Evolutionary conservation across 2,329 filamentous ascomycete genomes (phyloP), one percentile per base, ranked within the genome.

Genomic region (Ascochyta viciae-villosae): DNA sequence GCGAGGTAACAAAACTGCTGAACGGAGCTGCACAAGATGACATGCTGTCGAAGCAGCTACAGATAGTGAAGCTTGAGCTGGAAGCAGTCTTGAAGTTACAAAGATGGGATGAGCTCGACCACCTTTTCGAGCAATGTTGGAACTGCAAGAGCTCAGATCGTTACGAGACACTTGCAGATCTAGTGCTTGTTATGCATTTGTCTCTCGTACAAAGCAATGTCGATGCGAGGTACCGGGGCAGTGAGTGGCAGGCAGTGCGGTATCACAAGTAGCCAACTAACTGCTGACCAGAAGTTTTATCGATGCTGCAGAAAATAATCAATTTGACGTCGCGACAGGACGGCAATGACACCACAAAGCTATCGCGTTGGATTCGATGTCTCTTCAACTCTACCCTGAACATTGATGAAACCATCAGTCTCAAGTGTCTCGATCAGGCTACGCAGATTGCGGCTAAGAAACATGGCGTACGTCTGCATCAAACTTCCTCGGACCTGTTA

Each of bases 311-410:
- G 42, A 84, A 87, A 57, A 86, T 93, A 56, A 85, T 95, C 67
- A 89, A 90, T 65, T 80, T 86, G 43, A 87, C 89, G 16, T 89
- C 85, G 75, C 79, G 75, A 1, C 74, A 87, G 1, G 81, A 86
- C 16, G 66, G 74, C 0, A 85, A 87, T 10, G 82, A 89, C 58
- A 79, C 80, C 4, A 69, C 73, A 1, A 87, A 86, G 63, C 78
- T 96, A 1, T 85, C 89, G 7, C 89, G 89, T 65, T 96, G 95
- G 78, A 84, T 94, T 41, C 85, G 91, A 1, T 92, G 90, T 64
- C 80, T 95, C 2, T 90, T 94, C 61, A 88, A 90, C 58, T 80
- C 86, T 1, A 83, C 89, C 0, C 75, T 92, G 0, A 19, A 78
- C 83, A 1, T 77, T 4, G 82, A 87, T 42, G 82, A 86, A 19